Evolutionary conservation across 176 grass and related monocot species (phyloP), one percentile per base, ranked within the genome.

Genomic region (Saccharum spontaneum): DNA sequence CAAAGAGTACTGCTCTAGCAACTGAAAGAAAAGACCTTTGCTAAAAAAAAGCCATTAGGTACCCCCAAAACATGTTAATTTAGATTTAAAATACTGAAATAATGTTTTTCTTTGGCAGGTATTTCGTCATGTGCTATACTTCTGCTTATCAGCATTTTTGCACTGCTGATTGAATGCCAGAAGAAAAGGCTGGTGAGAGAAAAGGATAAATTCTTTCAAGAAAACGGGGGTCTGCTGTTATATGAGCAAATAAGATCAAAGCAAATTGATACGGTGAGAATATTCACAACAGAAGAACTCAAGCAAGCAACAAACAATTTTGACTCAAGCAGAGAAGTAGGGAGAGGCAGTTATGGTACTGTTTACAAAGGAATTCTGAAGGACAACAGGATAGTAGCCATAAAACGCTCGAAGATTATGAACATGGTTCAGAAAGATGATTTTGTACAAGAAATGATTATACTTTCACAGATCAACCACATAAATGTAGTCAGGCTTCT

Each of bases 231-330:
- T n/a, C n/a, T 84, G 1, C 22, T 83, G 67, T 16, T 88, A 43
- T 88, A 88, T 84, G 87, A 88, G 18, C 22, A 84, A 55, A 84
- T 88, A 54, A 83, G 80, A 13, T 88, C 87, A n/a, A 88, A 78
- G 44, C 80, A 88, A 83, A 44, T 88, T 50, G 87, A 83, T 62
- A 84, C 74, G 15, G 79, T 88, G 1, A 79, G 80, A 84, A 71
- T 83, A 84, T 88, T 88, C 59, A 84, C 80, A 64, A 79, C n/a
- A 33, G 48, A 50, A 50, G 48, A 50, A 50, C 62, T 89, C 10
- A 60, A 60, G 52, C 57, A 63, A 0, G 75, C 75, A 48, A 84
- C 72, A 9, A 67, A 84, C 82, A 84, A 84, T 84, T 84, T 84
- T 41, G 44, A 84, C 3, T 20, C 49, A 48, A 86, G 52, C 38